phyloP scores from a whole-genome alignment of 202 grass and related monocot species.

The Miscanthus sacchariflorus region DNA sequence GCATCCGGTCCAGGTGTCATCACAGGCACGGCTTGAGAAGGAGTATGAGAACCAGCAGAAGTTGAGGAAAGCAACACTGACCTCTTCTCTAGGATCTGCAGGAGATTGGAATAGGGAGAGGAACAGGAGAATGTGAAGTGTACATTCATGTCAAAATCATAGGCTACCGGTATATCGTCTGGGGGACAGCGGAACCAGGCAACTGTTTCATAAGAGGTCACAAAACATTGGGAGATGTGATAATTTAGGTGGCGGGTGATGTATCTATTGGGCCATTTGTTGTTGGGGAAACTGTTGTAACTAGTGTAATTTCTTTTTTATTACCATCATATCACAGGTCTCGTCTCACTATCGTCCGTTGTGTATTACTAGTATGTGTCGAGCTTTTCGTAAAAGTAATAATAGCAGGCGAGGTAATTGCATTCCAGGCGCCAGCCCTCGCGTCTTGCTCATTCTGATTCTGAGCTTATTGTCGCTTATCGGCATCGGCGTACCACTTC shows the following conservation, averaged over 20 bases:
- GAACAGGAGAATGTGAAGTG: slow-evolving; percentile 84
- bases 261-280: slow-evolving; percentile 68
- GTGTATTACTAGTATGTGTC: slow-evolving; percentile 35
- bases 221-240: slow-evolving; percentile 47
- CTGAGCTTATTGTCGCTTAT: neutral
- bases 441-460: neutral
- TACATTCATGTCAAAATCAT: slow-evolving; percentile 61
- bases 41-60: slow-evolving; percentile 91
- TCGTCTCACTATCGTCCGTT: slow-evolving; percentile 32
- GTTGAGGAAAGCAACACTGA: slow-evolving; percentile 82
- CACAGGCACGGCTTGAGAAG: slow-evolving; percentile 67
- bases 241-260: slow-evolving; percentile 60
- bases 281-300: slow-evolving; percentile 63
- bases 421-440: neutral
- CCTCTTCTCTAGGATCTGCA: slow-evolving; percentile 65
- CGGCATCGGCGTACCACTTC: neutral
- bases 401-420: slow-evolving; percentile 36
- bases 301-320: slow-evolving; percentile 51
- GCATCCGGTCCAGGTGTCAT: slow-evolving; percentile 51
- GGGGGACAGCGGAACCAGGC: slow-evolving; percentile 54
- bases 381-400: slow-evolving; percentile 32
- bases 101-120: slow-evolving; percentile 86
- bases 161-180: slow-evolving; percentile 55
- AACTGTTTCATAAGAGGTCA: slow-evolving; percentile 78
- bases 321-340: slow-evolving; percentile 44